A percentile compares a stretch with the other conserved stretches of the same genome.
These are phyloP conservation scores for Microcyclospora tardicrescens DNA, from an alignment of 2,329 filamentous ascomycete genomes.

Conservation along the genomic window DNA sequence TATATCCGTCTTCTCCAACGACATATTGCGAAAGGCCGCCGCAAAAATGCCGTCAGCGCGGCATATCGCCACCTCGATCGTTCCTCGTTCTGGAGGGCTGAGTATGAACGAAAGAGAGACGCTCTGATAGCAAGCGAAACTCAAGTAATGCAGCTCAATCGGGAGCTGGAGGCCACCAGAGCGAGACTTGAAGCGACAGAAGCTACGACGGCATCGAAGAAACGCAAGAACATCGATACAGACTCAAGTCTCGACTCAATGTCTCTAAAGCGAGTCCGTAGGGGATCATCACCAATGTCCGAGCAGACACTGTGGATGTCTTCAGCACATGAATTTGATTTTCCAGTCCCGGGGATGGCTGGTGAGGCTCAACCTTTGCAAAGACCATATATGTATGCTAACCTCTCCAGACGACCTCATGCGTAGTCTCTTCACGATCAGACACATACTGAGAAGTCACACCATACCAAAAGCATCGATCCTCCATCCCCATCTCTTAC, in stretches of 20 bases:
- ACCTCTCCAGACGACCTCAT: constrained; percentile 8
- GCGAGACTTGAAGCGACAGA: not conserved
- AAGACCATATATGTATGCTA: too few relatives aligned
- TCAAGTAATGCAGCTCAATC: constrained; percentile 12
- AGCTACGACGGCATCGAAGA: constrained; percentile 9
- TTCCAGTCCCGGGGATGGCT: too few relatives aligned
- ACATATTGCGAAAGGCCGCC: constrained; percentile 11
- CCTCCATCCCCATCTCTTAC: constrained; percentile 17
- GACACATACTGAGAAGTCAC: constrained; percentile 12
- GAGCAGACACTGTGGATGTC: too few relatives aligned
- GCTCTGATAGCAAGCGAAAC: constrained; percentile 8
- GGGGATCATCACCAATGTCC: too few relatives aligned
- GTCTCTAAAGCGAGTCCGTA: not conserved
- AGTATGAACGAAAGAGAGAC: constrained; percentile 14
- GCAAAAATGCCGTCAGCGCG: constrained; percentile 13
- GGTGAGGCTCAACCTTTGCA: too few relatives aligned
- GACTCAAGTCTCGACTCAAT: constrained; percentile 3
- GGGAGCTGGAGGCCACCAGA: constrained; percentile 7
- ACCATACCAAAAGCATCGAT: constrained; percentile 7
- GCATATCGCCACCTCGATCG: constrained; percentile 26
- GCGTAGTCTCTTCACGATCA: constrained; percentile 16
- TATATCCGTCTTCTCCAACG: not conserved
- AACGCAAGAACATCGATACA: constrained; percentile 17
- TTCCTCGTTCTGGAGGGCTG: constrained; percentile 25
- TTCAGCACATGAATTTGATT: too few relatives aligned